Percentiles rank a stretch among this genome's conserved stretches.
Conservation (phyloP, 768 basidiomycete genomes). For the Lentinula boryana region DNA sequence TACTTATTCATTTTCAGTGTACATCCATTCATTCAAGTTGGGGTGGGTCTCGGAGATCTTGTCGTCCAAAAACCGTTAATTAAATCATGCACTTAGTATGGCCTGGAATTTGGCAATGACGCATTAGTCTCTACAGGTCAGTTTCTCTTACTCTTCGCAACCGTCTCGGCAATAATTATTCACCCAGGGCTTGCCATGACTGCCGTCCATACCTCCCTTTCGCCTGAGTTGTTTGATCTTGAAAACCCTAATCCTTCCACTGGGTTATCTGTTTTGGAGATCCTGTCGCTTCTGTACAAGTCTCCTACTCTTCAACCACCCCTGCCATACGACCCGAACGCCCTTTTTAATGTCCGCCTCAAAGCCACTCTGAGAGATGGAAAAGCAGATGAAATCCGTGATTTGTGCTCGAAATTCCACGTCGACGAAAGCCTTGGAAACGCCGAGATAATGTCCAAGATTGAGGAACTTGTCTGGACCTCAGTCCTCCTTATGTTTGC, state of each 20-base stretch:
- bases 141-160: not conserved
- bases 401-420: conserved; percentile 35
- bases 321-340: conserved; percentile 46
- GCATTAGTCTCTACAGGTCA: conserved; percentile 44
- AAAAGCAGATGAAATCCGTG: conserved; percentile 37
- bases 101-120: conserved; percentile 39
- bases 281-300: conserved; percentile 46
- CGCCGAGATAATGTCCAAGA: conserved; percentile 28
- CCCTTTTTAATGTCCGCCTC: conserved; percentile 29
- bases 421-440: conserved; percentile 25
- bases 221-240: conserved; percentile 27
- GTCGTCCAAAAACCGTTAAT: not conserved
- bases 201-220: conserved; percentile 29
- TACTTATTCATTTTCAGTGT: conserved; percentile 24
- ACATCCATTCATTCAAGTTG: conserved; percentile 54
- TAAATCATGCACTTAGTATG: not conserved
- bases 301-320: conserved; percentile 41
- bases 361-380: conserved; percentile 27
- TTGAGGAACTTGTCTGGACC: conserved; percentile 46
- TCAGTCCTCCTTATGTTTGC: conserved; percentile 42
- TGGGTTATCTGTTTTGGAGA: conserved; percentile 39
- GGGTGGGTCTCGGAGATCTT: conserved; percentile 29
- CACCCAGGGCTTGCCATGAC: conserved; percentile 42
- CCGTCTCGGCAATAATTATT: not conserved
- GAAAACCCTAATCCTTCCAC: conserved; percentile 2